These are phyloP conservation scores for Neovahlkampfia damariscottae DNA, from an alignment of 78 protist genomes.

Conservation along the genomic window DNA sequence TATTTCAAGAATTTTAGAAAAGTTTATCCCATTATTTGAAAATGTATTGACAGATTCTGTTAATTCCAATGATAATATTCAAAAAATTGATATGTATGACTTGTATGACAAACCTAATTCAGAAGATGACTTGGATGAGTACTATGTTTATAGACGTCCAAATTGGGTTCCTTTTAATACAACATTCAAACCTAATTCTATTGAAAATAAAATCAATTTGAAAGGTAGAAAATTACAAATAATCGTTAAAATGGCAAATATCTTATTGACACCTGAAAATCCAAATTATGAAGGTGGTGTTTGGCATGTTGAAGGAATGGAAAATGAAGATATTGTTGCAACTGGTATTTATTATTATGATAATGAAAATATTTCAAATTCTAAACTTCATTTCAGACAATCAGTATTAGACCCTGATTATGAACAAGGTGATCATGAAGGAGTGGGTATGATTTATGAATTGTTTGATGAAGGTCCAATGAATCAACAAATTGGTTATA, in stretches of 20 bases:
- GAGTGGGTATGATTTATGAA: no score
- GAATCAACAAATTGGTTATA: no score
- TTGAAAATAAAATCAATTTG: neutral
- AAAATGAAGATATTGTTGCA: constrained; percentile 22
- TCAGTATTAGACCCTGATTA: neutral
- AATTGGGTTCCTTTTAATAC: neutral
- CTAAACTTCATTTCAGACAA: constrained; percentile 14
- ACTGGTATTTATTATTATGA: constrained; percentile 33
- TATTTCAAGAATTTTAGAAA: constrained; percentile 1
- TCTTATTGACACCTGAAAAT: constrained; percentile 12
- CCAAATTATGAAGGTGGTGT: constrained; percentile 26
- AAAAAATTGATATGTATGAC: neutral
- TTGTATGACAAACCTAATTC: neutral
- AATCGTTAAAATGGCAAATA: constrained; percentile 34
- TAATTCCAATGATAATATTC: neutral
- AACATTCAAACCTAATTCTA: neutral
- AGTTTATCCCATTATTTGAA: constrained; percentile 29
- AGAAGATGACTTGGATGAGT: no score
- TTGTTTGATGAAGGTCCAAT: no score
- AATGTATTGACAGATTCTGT: constrained; percentile 11
- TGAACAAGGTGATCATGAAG: neutral
- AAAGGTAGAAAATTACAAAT: constrained; percentile 9
- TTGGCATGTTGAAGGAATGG: constrained; percentile 45
- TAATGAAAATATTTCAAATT: neutral
- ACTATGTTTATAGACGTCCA: neutral